Conservation (phyloP, 2,329 filamentous ascomycete genomes). For the Pseudogymnoascus sp. region DNA sequence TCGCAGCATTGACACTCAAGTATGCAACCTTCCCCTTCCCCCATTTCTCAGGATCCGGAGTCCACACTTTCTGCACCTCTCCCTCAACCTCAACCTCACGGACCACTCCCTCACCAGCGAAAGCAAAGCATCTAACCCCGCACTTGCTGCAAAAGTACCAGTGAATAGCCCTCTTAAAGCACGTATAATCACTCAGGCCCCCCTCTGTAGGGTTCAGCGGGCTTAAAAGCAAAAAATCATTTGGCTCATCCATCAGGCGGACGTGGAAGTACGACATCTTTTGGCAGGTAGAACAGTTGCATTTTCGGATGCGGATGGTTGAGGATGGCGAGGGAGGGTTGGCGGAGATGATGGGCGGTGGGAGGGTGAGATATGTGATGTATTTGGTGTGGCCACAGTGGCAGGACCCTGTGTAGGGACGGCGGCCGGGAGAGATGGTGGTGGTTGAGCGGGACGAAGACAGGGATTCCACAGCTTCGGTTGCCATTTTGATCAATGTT, state of each 20-base stretch:
- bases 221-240: slow-evolving; percentile 39
- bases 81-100: slow-evolving; percentile 15
- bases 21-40: slow-evolving; percentile 23
- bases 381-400: slow-evolving; percentile 39
- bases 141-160: slow-evolving; percentile 41
- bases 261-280: slow-evolving; percentile 40
- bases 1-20: slow-evolving; percentile 32
- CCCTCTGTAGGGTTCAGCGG: slow-evolving; percentile 29
- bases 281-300: slow-evolving; percentile 42
- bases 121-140: slow-evolving; percentile 36
- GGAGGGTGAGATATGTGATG: slow-evolving; percentile 35
- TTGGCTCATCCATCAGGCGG: slow-evolving; percentile 28
- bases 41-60: slow-evolving; percentile 25
- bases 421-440: slow-evolving; percentile 14
- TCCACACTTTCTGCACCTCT: slow-evolving; percentile 23
- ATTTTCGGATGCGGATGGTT: slow-evolving; percentile 28
- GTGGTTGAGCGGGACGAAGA: not conserved
- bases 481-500: not conserved
- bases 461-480: not conserved
- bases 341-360: slow-evolving; percentile 23
- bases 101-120: slow-evolving; percentile 29
- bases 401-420: slow-evolving; percentile 34
- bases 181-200: slow-evolving; percentile 35
- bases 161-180: slow-evolving; percentile 25
- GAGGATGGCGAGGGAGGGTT: slow-evolving; percentile 22